Percentiles rank a stretch among this genome's conserved stretches.
phyloP scores from a whole-genome alignment of 1,284 basidiomycete species.

The Erythrobasidium hasegawianum region DNA sequence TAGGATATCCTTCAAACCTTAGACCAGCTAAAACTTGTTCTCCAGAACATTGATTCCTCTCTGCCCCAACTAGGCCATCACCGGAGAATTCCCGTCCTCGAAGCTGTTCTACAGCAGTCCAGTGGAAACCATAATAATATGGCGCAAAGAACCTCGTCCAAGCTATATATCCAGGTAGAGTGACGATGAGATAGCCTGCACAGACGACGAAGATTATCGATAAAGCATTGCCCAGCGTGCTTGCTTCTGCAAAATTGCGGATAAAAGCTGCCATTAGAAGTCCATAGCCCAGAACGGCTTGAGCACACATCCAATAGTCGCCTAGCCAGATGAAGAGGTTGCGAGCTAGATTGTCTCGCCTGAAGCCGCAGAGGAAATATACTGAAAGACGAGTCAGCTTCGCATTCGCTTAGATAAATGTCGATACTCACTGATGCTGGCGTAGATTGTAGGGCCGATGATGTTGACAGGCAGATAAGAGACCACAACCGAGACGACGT shows the following conservation, averaged over 20 bases:
- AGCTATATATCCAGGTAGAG: conserved; percentile 51
- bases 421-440: conserved; percentile 43
- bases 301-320: conserved; percentile 46
- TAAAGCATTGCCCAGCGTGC: conserved; percentile 49
- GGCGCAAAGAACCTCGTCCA: conserved; percentile 39
- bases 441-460: conserved; percentile 47
- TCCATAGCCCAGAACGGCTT: conserved; percentile 51
- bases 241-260: conserved; percentile 50
- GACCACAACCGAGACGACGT: conserved; percentile 31
- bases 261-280: conserved; percentile 50
- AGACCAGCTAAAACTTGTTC: conserved; percentile 52
- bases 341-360: conserved; percentile 49
- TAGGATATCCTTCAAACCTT: conserved; percentile 46
- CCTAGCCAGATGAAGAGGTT: conserved; percentile 47
- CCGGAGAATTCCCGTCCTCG: conserved; percentile 51
- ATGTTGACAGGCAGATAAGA: conserved; percentile 44
- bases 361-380: conserved; percentile 50
- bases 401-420: too few relatives aligned
- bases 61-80: conserved; percentile 46
- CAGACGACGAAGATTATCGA: conserved; percentile 45
- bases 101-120: conserved; percentile 51
- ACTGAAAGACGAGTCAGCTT: too few relatives aligned
- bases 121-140: conserved; percentile 46
- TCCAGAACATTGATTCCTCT: conserved; percentile 51
- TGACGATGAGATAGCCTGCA: conserved; percentile 46